Conservation (phyloP, 139 green algal species). For the Monoraphidium neglectum region DNA sequence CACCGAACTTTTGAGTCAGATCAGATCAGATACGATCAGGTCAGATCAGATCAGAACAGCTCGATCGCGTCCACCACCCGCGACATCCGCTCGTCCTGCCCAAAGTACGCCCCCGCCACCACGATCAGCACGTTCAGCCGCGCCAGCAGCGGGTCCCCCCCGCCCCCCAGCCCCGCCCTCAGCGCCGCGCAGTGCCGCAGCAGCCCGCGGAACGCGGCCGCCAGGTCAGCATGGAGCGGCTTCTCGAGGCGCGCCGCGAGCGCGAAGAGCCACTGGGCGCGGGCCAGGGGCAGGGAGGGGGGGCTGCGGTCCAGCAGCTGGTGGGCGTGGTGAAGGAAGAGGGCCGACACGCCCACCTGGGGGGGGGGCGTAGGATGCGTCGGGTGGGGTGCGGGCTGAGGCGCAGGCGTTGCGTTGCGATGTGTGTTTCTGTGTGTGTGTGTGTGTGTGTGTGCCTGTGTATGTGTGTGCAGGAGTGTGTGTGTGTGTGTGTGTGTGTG, state of each 20-base stretch:
- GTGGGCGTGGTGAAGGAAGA: conserved; percentile 30
- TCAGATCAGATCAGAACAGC: background rate
- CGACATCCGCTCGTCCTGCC: conserved; percentile 71
- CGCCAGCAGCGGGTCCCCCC: conserved; percentile 49
- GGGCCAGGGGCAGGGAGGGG: conserved; percentile 11
- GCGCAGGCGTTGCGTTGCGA: too few relatives aligned
- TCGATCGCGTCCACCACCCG: conserved; percentile 27
- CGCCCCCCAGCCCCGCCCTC: conserved; percentile 23
- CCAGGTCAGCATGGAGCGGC: conserved; percentile 36
- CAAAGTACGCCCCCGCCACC: conserved; percentile 78
- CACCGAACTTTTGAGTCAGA: too few relatives aligned
- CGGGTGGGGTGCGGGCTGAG: background rate
- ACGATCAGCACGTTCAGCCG: conserved; percentile 78
- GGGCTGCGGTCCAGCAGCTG: conserved; percentile 21
- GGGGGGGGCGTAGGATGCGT: too few relatives aligned
- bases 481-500: too few relatives aligned
- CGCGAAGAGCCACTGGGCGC: conserved; percentile 49
- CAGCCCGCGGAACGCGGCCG: conserved; percentile 29
- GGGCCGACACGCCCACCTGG: conserved; percentile 25
- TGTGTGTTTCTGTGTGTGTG: too few relatives aligned
- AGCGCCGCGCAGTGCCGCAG: conserved; percentile 53
- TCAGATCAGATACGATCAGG: too few relatives aligned
- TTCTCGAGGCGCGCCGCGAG: conserved; percentile 46
- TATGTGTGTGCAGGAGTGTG: too few relatives aligned
- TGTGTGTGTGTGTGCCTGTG: too few relatives aligned